Conservation (phyloP, 352 stramenopile species). For the Phytophthora sansomeana region DNA sequence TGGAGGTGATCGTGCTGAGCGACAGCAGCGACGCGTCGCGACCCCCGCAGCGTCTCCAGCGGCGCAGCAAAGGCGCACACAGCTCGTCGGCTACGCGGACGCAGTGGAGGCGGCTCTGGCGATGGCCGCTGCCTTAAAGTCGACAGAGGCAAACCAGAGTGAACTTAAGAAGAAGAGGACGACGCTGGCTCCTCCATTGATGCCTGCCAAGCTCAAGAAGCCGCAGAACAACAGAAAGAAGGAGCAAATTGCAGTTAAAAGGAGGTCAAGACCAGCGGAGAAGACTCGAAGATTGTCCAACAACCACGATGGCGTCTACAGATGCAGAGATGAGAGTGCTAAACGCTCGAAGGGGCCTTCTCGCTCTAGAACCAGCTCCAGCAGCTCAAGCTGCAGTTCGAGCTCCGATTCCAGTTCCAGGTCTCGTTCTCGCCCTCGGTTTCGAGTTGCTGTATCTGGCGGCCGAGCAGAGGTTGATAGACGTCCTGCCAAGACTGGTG, state of each 20-base stretch:
- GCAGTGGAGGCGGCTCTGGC: slow-evolving; percentile 39
- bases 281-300: slow-evolving; percentile 9
- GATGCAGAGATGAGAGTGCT: neutral
- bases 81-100: slow-evolving; percentile 30
- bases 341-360: neutral
- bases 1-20: slow-evolving; percentile 44
- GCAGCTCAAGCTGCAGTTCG: slow-evolving; percentile 7
- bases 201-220: slow-evolving; percentile 24
- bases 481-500: neutral
- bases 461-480: neutral
- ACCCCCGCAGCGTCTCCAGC: slow-evolving; percentile 9
- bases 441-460: neutral
- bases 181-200: slow-evolving; percentile 17
- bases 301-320: too few species aligned
- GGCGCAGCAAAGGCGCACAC: neutral
- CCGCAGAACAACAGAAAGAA: neutral
- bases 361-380: slow-evolving; percentile 6
- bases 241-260: neutral
- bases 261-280: neutral
- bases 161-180: slow-evolving; percentile 3
- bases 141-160: slow-evolving; percentile 8
- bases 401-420: slow-evolving; percentile 5
- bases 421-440: neutral
- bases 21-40: slow-evolving; percentile 33
- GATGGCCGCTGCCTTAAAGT: slow-evolving; percentile 35